Evolutionary conservation across 805 yeast genomes (phyloP), one percentile per base, ranked within the genome.

Genomic region (Tetrapisispora phaffii): DNA sequence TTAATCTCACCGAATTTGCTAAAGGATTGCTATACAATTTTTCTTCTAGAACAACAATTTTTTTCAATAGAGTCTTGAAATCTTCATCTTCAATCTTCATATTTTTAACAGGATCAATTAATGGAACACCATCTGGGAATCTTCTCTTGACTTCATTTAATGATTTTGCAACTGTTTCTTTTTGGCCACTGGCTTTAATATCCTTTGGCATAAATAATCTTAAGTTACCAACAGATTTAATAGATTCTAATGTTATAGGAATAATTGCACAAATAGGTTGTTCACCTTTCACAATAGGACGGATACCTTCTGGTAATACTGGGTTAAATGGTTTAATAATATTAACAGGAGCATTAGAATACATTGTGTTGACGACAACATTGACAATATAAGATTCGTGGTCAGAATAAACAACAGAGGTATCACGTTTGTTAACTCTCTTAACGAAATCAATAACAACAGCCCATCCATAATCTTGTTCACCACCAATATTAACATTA

Each of bases 381-480:
- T 81, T 85, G 10, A 89, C 89, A 49, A 93, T 71, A 61, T 87
- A 90, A 0, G 95, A 78, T 60, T 93, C 95, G 62, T 90, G 96
- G 54, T 89, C 96, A 16, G 82, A 72, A 61, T 69, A 86, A 1
- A 68, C 69, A 45, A 76, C 79, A 10, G 74, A 56, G 20, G 77
- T 75, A 51, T 75, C 73, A 59, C 83, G 74, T 57, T 79, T 82
- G 56, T 70, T 76, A 39, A 67, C 65, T 60, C 97, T 75, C 64
- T 87, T 89, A 35, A 76, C 71, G 54, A 81, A 85, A 39, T 79
- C 77, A 10, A 85, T 79, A 12, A 89, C 93, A 59, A 85, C 83
- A 47, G 90, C 96, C 98, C 98, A 93, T n/a, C 96, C 97, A 61
- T 88, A 94, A 49, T 87, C 84, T 39, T 74, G 65, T 9, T 68